These are phyloP conservation scores for Moesziomyces sp. DNA, from an alignment of 1,284 basidiomycete species.

Conservation along the genomic window DNA sequence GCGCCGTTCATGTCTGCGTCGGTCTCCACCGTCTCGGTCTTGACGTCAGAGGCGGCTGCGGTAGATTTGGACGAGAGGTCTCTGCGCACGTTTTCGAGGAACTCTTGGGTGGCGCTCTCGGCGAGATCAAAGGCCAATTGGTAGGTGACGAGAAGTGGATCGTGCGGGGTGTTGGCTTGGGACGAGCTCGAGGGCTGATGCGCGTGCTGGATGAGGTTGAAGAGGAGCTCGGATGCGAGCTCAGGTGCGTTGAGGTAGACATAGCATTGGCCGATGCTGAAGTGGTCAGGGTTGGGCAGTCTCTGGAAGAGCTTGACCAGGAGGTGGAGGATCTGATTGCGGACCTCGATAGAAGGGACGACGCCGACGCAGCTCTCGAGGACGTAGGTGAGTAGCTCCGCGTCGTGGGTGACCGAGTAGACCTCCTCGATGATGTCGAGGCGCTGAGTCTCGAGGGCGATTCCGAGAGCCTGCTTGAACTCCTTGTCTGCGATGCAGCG, in stretches of 20 bases:
- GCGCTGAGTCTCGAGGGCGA: constrained; percentile 64
- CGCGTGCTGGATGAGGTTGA: constrained; percentile 58
- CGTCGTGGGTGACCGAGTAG: constrained; percentile 59
- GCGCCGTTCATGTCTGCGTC: constrained; percentile 51
- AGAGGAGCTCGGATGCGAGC: constrained; percentile 59
- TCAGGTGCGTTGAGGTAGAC: constrained; percentile 66
- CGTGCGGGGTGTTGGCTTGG: constrained; percentile 56
- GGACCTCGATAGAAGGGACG: constrained; percentile 54
- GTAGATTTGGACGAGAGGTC: constrained; percentile 44
- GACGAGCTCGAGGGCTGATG: constrained; percentile 54
- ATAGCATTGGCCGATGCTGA: constrained; percentile 67
- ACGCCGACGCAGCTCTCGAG: constrained; percentile 65
- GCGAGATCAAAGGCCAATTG: constrained; percentile 67
- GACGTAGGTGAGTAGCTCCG: constrained; percentile 62
- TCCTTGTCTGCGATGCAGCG: constrained; percentile 63
- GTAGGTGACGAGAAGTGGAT: constrained; percentile 64
- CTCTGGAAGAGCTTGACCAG: constrained; percentile 66
- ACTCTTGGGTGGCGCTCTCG: constrained; percentile 68
- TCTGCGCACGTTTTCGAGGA: constrained; percentile 61
- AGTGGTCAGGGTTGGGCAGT: constrained; percentile 62
- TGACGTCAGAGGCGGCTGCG: constrained; percentile 14
- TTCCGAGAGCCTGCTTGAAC: constrained; percentile 65
- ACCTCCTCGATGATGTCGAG: constrained; percentile 65
- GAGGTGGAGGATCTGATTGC: constrained; percentile 62
- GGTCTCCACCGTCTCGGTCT: constrained; percentile 23